Evolutionary conservation across 108 stramenopile genomes (phyloP).

Genomic region (Conticribra weissflogii): DNA sequence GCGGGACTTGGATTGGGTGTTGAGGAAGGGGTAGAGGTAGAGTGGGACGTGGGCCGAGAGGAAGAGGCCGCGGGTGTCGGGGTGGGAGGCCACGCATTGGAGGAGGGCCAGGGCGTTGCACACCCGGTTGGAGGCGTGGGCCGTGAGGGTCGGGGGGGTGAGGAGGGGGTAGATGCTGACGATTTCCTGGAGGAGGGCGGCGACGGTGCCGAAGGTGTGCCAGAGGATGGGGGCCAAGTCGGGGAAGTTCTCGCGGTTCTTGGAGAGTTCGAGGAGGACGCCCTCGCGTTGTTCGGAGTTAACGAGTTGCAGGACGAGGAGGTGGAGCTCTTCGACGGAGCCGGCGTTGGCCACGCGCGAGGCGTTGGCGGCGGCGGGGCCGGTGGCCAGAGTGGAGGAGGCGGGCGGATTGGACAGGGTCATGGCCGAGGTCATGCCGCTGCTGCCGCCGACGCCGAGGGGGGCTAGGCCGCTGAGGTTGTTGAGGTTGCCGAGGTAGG

Average conservation of each 20-base stretch:
- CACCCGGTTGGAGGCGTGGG: slow-evolving; percentile 95
- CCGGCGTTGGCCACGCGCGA: background rate
- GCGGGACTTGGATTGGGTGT: slow-evolving; percentile 92
- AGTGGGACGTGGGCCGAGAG: slow-evolving; percentile 96
- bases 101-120: slow-evolving; percentile 99
- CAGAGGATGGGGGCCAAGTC: slow-evolving; percentile 95
- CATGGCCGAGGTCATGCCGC: background rate
- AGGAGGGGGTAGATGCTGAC: slow-evolving; percentile 97
- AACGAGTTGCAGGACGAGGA: slow-evolving; percentile 75
- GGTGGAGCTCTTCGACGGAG: slow-evolving; percentile 77
- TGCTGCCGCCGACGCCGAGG: background rate
- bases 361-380: background rate
- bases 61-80: slow-evolving; percentile 94
- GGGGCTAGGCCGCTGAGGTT: background rate
- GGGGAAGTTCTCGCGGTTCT: slow-evolving; percentile 94
- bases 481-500: background rate
- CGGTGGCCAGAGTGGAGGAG: background rate
- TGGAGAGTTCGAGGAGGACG: slow-evolving; percentile 96
- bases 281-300: slow-evolving; percentile 90
- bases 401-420: too few relatives aligned
- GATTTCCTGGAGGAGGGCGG: slow-evolving; percentile 97
- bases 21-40: slow-evolving; percentile 98
- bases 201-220: slow-evolving; percentile 81
- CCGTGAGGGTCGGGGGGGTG: slow-evolving; percentile 96
- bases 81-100: slow-evolving; percentile 98